Conservation (phyloP, 352 stramenopile genomes). For the Phytophthora podocarpi region DNA sequence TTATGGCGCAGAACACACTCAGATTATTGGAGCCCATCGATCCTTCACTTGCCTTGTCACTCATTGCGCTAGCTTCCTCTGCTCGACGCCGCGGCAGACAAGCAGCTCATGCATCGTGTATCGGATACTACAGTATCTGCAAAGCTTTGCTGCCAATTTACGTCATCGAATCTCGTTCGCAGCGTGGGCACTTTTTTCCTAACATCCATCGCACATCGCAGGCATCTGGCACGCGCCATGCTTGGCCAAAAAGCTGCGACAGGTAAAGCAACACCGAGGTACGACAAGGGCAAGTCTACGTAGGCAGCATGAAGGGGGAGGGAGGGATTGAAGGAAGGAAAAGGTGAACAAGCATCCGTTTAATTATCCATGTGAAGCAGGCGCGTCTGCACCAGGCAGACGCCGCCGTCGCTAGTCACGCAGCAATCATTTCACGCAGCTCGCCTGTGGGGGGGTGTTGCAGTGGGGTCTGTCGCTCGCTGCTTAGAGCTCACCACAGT, state of each 20-base stretch:
- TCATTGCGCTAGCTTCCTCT: too few relatives aligned
- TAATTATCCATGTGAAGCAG: conserved; percentile 39
- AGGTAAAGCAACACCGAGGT: neutral
- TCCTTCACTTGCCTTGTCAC: neutral
- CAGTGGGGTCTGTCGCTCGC: neutral
- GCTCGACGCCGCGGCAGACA: too few relatives aligned
- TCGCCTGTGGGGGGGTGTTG: neutral
- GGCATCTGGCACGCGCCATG: neutral
- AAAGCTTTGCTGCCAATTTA: too few relatives aligned
- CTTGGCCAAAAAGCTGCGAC: neutral
- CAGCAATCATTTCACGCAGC: conserved; percentile 12
- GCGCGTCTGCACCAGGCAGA: conserved; percentile 9
- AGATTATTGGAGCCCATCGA: neutral
- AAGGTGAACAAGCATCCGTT: conserved; percentile 31
- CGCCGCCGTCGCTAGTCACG: conserved; percentile 9
- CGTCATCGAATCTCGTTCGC: conserved; percentile 13
- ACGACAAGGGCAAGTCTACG: too few relatives aligned
- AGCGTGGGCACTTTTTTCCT: conserved; percentile 6
- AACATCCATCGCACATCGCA: neutral
- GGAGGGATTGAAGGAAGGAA: too few relatives aligned
- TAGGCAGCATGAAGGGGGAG: too few relatives aligned
- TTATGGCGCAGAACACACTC: neutral
- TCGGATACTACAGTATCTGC: too few relatives aligned
- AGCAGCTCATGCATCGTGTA: too few relatives aligned
- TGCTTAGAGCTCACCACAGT: conserved; percentile 93